These are phyloP conservation scores for Arbutus unedo DNA, from an alignment of 148 eudicot genomes.

Conservation along the genomic window DNA sequence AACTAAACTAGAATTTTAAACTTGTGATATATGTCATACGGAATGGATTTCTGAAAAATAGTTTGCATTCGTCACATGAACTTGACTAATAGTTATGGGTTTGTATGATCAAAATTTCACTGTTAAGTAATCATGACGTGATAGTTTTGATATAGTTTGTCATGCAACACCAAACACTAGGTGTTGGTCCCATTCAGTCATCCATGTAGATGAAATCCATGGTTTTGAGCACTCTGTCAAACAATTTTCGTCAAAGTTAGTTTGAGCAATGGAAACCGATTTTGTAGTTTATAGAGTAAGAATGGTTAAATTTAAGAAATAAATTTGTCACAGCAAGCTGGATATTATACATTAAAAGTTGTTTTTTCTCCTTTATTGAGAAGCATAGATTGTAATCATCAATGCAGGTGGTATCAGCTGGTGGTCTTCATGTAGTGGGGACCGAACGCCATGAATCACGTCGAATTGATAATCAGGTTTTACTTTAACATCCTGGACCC, in stretches of 20 bases:
- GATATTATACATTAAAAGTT: neutral
- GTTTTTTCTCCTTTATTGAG: neutral
- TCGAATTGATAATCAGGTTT: conserved; percentile 98
- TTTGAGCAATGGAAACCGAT: neutral
- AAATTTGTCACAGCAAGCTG: neutral
- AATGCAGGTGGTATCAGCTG: conserved; percentile 79
- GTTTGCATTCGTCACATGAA: neutral
- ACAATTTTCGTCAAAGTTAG: neutral
- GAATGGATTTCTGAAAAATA: neutral
- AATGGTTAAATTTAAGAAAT: neutral
- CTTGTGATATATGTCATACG: no score
- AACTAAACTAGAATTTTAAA: no score
- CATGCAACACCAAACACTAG: neutral
- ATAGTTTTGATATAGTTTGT: neutral
- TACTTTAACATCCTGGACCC: neutral
- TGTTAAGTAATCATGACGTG: neutral
- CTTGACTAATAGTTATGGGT: neutral
- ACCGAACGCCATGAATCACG: conserved; percentile 99
- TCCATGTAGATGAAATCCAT: neutral
- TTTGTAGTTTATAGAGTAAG: neutral
- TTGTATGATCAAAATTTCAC: neutral
- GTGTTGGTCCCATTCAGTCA: neutral
- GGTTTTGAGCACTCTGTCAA: neutral
- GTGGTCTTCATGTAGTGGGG: conserved; percentile 98
- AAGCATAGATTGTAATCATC: neutral